Conservation (phyloP, 1,284 basidiomycete genomes). For the Coriolopsis trogii region DNA sequence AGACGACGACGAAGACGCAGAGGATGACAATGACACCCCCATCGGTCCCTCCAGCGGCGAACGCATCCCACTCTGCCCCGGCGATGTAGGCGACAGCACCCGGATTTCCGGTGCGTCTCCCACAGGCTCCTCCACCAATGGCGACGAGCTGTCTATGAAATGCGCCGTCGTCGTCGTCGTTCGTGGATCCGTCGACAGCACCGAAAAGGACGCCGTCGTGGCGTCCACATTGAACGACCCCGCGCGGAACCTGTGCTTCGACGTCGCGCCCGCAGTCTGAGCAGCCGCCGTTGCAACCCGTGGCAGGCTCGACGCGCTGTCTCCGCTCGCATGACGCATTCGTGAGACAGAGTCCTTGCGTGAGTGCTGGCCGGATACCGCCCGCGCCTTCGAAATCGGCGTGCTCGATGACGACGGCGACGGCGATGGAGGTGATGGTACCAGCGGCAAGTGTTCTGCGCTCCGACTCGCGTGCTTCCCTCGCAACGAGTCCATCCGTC, state of each 20-base stretch:
- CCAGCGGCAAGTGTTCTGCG: conserved; percentile 48
- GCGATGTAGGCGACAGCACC: conserved; percentile 20
- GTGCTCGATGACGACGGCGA: conserved; percentile 22
- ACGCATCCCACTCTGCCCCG: conserved; percentile 4
- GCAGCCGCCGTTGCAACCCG: conserved; percentile 41
- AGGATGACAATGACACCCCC: conserved; percentile 4
- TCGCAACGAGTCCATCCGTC: conserved; percentile 32
- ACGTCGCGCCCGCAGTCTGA: background rate
- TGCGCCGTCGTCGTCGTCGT: conserved; percentile 3
- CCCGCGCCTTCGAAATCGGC: conserved; percentile 39
- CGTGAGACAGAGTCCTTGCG: conserved; percentile 16
- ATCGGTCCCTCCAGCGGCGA: conserved; percentile 17
- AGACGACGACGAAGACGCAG: conserved; percentile 18
- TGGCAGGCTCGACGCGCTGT: conserved; percentile 54
- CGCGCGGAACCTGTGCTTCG: conserved; percentile 33
- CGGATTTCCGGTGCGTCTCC: conserved; percentile 19
- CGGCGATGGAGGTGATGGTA: conserved; percentile 17
- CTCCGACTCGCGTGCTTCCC: conserved; percentile 58
- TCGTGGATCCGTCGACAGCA: conserved; percentile 16
- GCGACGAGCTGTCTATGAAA: conserved; percentile 21
- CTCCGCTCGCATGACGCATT: conserved; percentile 43
- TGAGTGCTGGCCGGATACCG: conserved; percentile 24
- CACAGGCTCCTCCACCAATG: conserved; percentile 22
- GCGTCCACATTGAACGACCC: conserved; percentile 38
- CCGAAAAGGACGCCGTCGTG: conserved; percentile 22